Base-by-base conservation (phyloP, 208 protist genomes). In the Leishmania tropica region DNA sequence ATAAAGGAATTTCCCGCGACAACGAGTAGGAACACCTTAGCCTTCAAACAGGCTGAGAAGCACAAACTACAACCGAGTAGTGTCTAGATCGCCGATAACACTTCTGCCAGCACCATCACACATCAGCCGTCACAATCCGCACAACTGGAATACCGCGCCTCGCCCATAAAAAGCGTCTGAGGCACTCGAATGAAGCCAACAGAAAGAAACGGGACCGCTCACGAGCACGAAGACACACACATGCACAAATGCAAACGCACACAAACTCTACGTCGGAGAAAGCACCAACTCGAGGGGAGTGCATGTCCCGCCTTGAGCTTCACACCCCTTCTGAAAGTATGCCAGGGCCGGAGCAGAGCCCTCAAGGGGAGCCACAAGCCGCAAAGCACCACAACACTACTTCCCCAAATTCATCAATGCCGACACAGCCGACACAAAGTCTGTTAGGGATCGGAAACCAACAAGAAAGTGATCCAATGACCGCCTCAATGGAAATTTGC, bases 401-500 rank as follows among this genome's bases (percentile, higher is more conserved):
- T 42, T 76, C 7, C 31, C 21, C 31, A 31, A 5, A 3, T 58
- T 31, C 40, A n/a, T 48, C 51, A 40, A 53, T 47, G n/a, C 28
- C 24, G 21, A 1, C 37, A 2, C 37, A n/a, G 11, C 8, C 24
- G 47, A n/a, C 17, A 2, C 56, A 13, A 40, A 5, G 10, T 51
- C 19, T 10, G n/a, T 35, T 35, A 54, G 72, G 40, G 47, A 77
- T 13, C 58, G 31, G 8, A 58, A 28, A 11, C 70, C 70, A 45
- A 28, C 45, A 54, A 53, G 40, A 54, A 13, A 54, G 3, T 31
- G 11, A 28, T 21, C 3, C 68, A 51, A 42, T 56, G 58, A 6
- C 62, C 37, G 5, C 75, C 58, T 54, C 51, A 76, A 45, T 83
- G 74, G 19, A 86, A 86, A 17, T 75, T 74, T 40, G 42, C 78